Conservation (phyloP, 257 asterid genomes). For the Solanum peruvianum region DNA sequence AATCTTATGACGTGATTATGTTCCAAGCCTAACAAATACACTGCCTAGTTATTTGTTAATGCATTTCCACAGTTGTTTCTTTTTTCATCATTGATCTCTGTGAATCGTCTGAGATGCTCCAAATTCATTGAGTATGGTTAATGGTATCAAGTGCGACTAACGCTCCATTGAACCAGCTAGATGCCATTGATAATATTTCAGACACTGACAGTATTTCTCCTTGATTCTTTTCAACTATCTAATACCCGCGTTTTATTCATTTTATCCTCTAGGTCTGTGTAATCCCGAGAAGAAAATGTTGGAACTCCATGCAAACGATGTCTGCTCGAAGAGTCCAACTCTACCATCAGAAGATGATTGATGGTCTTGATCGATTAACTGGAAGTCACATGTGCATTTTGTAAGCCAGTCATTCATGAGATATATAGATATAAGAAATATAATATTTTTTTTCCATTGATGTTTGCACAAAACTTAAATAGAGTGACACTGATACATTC, state of each 20-base stretch:
- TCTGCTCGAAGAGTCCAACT: slow-evolving; percentile 79
- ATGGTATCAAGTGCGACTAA: neutral
- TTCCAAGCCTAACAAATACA: neutral
- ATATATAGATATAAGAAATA: neutral
- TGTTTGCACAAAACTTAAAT: neutral
- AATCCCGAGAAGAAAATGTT: slow-evolving; percentile 83
- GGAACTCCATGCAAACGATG: slow-evolving; percentile 65
- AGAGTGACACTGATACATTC: neutral
- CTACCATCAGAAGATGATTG: slow-evolving; percentile 47
- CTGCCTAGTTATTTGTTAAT: neutral
- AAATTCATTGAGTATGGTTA: neutral
- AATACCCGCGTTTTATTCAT: neutral
- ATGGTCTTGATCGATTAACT: neutral
- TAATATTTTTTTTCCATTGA: neutral
- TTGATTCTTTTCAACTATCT: neutral
- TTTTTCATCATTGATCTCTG: neutral
- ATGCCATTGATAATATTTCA: neutral
- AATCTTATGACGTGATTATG: neutral
- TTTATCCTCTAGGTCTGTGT: slow-evolving; percentile 57
- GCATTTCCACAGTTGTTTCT: neutral
- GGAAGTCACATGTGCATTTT: neutral
- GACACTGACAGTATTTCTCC: neutral
- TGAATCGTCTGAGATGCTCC: neutral
- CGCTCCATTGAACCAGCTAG: neutral
- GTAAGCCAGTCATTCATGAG: neutral